phyloP scores from a whole-genome alignment of 2,329 filamentous ascomycete species.

The Eurotiales sp. region DNA sequence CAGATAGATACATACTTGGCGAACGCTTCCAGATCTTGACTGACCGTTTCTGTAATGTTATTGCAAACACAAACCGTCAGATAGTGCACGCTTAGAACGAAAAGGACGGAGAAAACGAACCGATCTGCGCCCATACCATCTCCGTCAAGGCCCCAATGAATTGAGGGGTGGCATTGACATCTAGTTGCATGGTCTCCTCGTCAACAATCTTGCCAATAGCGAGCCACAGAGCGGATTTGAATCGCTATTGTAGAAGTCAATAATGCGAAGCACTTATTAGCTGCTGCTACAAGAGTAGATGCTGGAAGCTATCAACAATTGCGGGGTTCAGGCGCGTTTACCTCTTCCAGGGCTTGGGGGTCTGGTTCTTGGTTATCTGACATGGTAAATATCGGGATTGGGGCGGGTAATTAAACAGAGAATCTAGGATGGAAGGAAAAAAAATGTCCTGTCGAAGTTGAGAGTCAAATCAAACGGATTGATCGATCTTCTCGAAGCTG shows the following conservation, averaged over 20 bases:
- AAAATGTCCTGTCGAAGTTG: too few relatives aligned
- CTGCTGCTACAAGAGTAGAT: too few relatives aligned
- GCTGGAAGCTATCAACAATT: too few relatives aligned
- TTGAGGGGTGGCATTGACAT: slow-evolving; percentile 84
- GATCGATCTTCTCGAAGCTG: neutral
- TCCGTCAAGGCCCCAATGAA: slow-evolving; percentile 85
- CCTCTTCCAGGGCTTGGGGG: slow-evolving; percentile 10
- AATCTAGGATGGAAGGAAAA: too few relatives aligned
- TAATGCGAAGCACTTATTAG: too few relatives aligned
- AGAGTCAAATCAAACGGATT: too few relatives aligned
- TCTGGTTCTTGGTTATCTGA: slow-evolving; percentile 11
- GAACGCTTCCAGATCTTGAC: slow-evolving; percentile 62
- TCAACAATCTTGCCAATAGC: slow-evolving; percentile 84
- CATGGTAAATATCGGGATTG: neutral
- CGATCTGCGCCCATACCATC: slow-evolving; percentile 81
- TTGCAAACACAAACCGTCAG: too few relatives aligned
- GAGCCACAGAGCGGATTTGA: slow-evolving; percentile 83
- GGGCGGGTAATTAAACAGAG: too few relatives aligned
- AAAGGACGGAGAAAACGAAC: too few relatives aligned
- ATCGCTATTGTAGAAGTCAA: slow-evolving; percentile 52
- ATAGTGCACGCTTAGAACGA: too few relatives aligned
- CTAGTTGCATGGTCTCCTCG: slow-evolving; percentile 67
- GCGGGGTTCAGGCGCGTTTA: neutral
- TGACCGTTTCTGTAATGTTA: slow-evolving; percentile 46
- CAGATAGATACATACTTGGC: slow-evolving; percentile 45